Conservation (phyloP, 495 filamentous ascomycete genomes). For the Aspergillus cristatus region DNA sequence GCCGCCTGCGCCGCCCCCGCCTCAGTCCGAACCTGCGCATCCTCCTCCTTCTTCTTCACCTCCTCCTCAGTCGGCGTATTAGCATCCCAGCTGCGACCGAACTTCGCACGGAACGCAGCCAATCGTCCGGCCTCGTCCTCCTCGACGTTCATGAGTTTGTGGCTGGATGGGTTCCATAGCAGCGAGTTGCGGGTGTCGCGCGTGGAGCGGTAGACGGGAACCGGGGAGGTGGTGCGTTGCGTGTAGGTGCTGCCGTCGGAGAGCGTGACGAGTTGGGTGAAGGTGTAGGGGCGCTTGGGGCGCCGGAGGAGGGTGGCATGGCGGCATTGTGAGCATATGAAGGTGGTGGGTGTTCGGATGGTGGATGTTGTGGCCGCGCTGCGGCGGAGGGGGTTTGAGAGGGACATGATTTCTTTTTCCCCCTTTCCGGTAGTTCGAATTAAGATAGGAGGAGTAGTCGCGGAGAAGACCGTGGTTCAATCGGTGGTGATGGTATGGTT, state of each 20-base stretch:
- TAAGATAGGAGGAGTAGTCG: too few species aligned
- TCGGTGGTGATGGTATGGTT: constrained; percentile 14
- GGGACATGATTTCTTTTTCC: constrained; percentile 27
- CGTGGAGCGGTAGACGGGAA: constrained; percentile 61
- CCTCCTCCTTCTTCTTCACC: constrained; percentile 5
- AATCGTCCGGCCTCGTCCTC: constrained; percentile 91
- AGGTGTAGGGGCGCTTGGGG: constrained; percentile 84
- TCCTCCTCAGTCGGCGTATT: constrained; percentile 25
- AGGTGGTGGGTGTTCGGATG: constrained; percentile 26
- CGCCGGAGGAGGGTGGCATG: constrained; percentile 84
- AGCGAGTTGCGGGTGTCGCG: constrained; percentile 84
- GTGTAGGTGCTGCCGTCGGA: constrained; percentile 86
- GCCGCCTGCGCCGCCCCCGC: constrained; percentile 14
- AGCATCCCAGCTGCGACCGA: constrained; percentile 75
- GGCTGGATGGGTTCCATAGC: constrained; percentile 79
- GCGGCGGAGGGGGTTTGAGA: constrained; percentile 37
- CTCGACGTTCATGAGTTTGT: constrained; percentile 75
- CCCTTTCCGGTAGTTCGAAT: not conserved
- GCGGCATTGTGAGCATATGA: constrained; percentile 48
- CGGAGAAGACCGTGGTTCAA: too few species aligned
- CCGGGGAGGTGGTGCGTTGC: constrained; percentile 78
- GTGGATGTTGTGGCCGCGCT: constrained; percentile 23
- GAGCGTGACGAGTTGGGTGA: constrained; percentile 91
- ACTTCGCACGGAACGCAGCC: constrained; percentile 72
- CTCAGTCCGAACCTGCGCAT: constrained; percentile 14